Evolutionary conservation across 2,329 filamentous ascomycete species (phyloP).

Genomic region (Emericellopsis cladophorae): DNA sequence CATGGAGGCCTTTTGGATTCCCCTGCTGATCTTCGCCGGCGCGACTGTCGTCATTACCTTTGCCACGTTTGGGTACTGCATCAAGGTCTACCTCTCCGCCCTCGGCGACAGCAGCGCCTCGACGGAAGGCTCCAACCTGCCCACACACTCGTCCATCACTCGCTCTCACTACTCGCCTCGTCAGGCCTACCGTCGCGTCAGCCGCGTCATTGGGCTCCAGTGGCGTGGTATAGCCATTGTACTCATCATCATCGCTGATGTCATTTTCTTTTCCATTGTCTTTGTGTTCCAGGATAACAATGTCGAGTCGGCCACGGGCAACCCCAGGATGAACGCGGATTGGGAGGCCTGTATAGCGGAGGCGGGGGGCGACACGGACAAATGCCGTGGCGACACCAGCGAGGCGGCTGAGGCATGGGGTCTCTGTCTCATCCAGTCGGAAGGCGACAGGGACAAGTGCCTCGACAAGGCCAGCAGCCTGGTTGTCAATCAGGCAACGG

Average conservation of each 20-base stretch:
- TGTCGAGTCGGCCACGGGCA: conserved; percentile 42
- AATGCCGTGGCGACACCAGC: too few species aligned
- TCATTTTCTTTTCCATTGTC: conserved; percentile 85
- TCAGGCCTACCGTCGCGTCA: conserved; percentile 78
- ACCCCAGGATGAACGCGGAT: conserved; percentile 37
- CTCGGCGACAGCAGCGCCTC: conserved; percentile 60
- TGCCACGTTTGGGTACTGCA: conserved; percentile 79
- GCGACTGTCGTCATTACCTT: conserved; percentile 71
- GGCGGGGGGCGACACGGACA: conserved; percentile 39
- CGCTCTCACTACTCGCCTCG: conserved; percentile 52
- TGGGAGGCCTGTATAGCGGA: conserved; percentile 62
- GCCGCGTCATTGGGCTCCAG: conserved; percentile 78
- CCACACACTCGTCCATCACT: conserved; percentile 28
- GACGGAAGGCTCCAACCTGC: conserved; percentile 59
- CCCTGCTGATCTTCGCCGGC: conserved; percentile 65
- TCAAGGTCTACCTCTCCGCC: conserved; percentile 85
- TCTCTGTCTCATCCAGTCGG: conserved; percentile 47
- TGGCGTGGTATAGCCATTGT: conserved; percentile 91
- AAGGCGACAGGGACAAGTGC: conserved; percentile 53
- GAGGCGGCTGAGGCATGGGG: conserved; percentile 47
- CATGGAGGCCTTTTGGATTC: conserved; percentile 80
- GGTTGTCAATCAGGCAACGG: conserved; percentile 62
- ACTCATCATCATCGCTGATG: conserved; percentile 77
- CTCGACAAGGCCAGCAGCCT: conserved; percentile 44
- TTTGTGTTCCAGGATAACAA: conserved; percentile 81